Evolutionary conservation across 768 basidiomycete genomes (phyloP).

Genomic region (Suillus placidus): DNA sequence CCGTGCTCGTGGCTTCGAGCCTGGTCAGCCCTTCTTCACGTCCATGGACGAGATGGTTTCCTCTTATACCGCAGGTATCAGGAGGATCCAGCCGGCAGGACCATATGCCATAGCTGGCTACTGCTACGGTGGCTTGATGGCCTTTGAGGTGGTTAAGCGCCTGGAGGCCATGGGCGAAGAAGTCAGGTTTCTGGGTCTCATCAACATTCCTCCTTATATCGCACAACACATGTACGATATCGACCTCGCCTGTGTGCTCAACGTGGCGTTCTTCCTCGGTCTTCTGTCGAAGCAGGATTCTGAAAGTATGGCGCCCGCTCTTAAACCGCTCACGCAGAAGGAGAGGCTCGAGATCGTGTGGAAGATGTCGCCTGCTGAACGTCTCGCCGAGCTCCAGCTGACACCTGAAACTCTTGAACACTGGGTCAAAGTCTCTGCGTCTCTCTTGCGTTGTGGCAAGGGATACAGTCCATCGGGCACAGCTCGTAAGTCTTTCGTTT

Average conservation of each 20-base stretch:
- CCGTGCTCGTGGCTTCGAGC: constrained; percentile 43
- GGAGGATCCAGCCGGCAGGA: constrained; percentile 31
- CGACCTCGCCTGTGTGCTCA: constrained; percentile 42
- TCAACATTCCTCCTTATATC: constrained; percentile 41
- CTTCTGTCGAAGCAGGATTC: constrained; percentile 34
- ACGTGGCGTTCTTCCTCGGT: constrained; percentile 45
- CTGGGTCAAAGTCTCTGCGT: constrained; percentile 33
- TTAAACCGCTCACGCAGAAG: constrained; percentile 22
- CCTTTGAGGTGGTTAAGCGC: constrained; percentile 39
- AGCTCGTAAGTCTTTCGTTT: constrained; percentile 24
- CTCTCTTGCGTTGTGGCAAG: constrained; percentile 34
- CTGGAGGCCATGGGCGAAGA: constrained; percentile 32
- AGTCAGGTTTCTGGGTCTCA: constrained; percentile 37
- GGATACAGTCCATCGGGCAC: constrained; percentile 25
- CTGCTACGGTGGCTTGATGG: constrained; percentile 41
- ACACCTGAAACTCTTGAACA: constrained; percentile 29
- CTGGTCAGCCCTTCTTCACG: constrained; percentile 32
- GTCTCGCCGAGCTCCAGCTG: constrained; percentile 31
- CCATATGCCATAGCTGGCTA: constrained; percentile 42
- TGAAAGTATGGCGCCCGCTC: constrained; percentile 19
- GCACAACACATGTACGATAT: constrained; percentile 45
- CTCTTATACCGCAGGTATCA: constrained; percentile 34
- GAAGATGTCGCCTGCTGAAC: constrained; percentile 31
- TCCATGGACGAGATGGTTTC: constrained; percentile 38
- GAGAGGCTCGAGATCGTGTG: constrained; percentile 31